A percentile compares a stretch with the other conserved stretches of the same genome.
These are phyloP conservation scores for Microbotryum violaceum DNA, from an alignment of 1,284 basidiomycete species.

Conservation along the genomic window DNA sequence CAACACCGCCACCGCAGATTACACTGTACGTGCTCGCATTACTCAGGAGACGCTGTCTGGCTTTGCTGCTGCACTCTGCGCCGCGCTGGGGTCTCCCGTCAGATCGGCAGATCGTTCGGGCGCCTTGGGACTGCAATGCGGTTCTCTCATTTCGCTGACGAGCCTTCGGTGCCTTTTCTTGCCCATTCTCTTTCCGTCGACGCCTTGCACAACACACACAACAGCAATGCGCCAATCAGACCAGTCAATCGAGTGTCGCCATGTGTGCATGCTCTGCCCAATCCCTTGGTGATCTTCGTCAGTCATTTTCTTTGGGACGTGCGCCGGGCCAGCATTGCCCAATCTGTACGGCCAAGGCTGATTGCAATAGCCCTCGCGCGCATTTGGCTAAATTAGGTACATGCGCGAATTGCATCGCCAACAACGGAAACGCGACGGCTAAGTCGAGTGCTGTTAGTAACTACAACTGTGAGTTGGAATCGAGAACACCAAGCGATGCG, in stretches of 20 bases:
- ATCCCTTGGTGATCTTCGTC: conserved; percentile 20
- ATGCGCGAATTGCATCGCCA: conserved; percentile 20
- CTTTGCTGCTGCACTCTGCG: background rate
- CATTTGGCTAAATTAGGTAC: background rate
- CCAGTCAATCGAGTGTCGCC: conserved; percentile 18
- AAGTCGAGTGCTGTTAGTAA: conserved; percentile 19
- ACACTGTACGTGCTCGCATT: conserved; percentile 6
- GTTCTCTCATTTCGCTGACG: background rate
- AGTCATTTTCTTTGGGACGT: background rate
- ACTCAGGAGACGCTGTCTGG: background rate
- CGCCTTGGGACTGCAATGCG: background rate
- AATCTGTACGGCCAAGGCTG: background rate
- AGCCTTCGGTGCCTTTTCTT: background rate
- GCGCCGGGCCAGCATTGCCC: background rate
- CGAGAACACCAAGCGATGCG: no score
- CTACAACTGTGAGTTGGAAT: conserved; percentile 14
- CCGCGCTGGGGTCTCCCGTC: background rate
- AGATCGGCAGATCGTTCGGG: background rate
- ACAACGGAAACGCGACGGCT: background rate
- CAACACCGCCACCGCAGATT: conserved; percentile 5
- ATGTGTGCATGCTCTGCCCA: conserved; percentile 25
- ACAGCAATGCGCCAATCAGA: conserved; percentile 18
- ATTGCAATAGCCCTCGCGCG: background rate
- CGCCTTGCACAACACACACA: background rate
- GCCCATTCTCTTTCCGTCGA: background rate